Conservation (phyloP, 768 basidiomycete genomes). For the Suillus spraguei region DNA sequence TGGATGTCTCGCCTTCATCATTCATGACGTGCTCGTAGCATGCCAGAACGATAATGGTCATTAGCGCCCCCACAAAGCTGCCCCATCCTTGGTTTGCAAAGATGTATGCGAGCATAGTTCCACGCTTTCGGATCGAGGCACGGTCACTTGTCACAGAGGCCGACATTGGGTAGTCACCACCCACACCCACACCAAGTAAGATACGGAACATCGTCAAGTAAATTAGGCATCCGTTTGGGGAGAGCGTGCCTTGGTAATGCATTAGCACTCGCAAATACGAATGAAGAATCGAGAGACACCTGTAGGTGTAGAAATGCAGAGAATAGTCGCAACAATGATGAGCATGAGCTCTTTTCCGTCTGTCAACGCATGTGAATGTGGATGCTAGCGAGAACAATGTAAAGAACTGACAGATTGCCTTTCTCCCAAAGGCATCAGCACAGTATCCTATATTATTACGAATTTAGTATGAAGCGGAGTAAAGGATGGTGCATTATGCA, state of each 20-base stretch:
- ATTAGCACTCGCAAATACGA: background rate
- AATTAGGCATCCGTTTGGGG: conserved; percentile 54
- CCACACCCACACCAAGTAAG: conserved; percentile 75
- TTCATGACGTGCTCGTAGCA: conserved; percentile 69
- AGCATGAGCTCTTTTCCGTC: conserved; percentile 82
- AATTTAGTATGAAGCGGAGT: background rate
- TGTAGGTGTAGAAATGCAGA: conserved; percentile 67
- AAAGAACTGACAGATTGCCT: conserved; percentile 55
- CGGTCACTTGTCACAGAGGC: conserved; percentile 71
- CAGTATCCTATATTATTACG: conserved; percentile 47
- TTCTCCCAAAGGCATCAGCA: conserved; percentile 70
- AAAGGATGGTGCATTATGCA: background rate
- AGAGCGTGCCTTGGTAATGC: conserved; percentile 43
- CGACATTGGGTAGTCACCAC: conserved; percentile 81
- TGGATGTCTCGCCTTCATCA: conserved; percentile 54
- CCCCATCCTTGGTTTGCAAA: conserved; percentile 84
- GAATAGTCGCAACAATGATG: conserved; percentile 77
- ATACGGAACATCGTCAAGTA: conserved; percentile 72
- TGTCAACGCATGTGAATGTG: conserved; percentile 25
- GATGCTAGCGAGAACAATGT: background rate
- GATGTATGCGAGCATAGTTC: conserved; percentile 75
- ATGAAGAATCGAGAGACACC: conserved; percentile 27
- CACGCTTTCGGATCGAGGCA: conserved; percentile 63
- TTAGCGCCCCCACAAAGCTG: conserved; percentile 60
- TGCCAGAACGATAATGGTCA: conserved; percentile 63